Evolutionary conservation across 345 rosid genomes (phyloP).

Genomic region (Moricandia moricandioides): DNA sequence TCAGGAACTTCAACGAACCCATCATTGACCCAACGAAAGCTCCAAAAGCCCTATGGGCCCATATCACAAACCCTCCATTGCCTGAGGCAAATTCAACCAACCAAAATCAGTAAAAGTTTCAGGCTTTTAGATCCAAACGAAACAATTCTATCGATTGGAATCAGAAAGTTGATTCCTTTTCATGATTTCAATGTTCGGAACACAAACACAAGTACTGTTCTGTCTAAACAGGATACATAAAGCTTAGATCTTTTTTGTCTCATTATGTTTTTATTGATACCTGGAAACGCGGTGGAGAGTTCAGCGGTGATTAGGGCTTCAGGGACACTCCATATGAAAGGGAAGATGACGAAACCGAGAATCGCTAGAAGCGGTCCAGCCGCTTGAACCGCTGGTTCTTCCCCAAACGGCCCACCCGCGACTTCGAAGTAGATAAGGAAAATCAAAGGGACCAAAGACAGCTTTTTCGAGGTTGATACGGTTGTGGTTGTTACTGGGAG

Average conservation of each 20-base stretch:
- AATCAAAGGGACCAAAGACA: conserved; percentile 69
- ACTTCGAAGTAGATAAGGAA: conserved; percentile 91
- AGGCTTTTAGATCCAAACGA: too few relatives aligned
- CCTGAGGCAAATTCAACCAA: conserved; percentile 32
- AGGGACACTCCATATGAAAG: conserved; percentile 87
- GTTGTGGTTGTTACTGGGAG: conserved; percentile 23
- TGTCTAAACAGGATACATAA: background rate
- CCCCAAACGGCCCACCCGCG: conserved; percentile 82
- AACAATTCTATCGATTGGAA: too few relatives aligned
- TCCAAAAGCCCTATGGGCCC: conserved; percentile 81
- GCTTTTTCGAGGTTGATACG: conserved; percentile 38
- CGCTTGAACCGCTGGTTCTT: conserved; percentile 74
- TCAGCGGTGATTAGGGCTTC: conserved; percentile 91
- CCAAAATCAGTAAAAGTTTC: background rate
- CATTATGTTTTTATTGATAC: background rate
- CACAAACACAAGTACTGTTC: background rate
- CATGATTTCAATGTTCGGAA: background rate
- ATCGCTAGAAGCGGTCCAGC: conserved; percentile 72
- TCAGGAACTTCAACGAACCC: conserved; percentile 80
- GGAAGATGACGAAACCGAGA: conserved; percentile 73
- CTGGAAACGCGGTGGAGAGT: conserved; percentile 79
- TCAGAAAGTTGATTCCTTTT: too few relatives aligned
- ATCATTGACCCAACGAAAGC: conserved; percentile 68
- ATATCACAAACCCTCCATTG: conserved; percentile 79
- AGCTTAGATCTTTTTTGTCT: background rate